Base-by-base conservation (phyloP, 768 basidiomycete genomes). In the Fibroporia radiculosa region DNA sequence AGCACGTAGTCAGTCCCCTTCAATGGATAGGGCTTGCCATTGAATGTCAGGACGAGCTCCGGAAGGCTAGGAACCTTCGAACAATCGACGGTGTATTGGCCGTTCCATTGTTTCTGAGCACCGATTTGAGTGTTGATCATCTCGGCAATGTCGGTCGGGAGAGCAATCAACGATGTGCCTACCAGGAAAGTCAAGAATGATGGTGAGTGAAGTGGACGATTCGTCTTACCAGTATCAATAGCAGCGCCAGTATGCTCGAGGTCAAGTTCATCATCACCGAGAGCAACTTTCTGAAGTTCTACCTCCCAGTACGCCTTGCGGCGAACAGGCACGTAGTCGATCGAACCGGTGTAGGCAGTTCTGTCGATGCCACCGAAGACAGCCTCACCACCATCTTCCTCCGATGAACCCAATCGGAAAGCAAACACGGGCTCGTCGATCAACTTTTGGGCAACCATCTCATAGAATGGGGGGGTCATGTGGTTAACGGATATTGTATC, bases 241-340 rank as follows among this genome's bases (percentile, higher is more conserved):
- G 90, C 89, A 56, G 90, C 89, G 34, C 93, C 93, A 44, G 96
- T 95, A 69, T 82, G 84, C 53, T 95, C 90, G 12, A 98, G 75
- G 52, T 97, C 91, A 35, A 98, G 75, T 31, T 71, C 77, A 37
- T 98, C 95, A 34, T 82, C 72, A 38, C 93, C 96, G 45, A 99
- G 93, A 3, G 68, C 56, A 49, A 99, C 72, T 62, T 82, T 82
- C 67, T 89, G 74, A 22, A 99, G 83, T 62, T 96, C 92, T 36
- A 98, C 91, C 66, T 98, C 95, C 93, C 93, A 96, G 68, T 96
- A 98, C 4, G 91, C 96, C 74, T 89, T 92, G 56, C 91, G 80
- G 56, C 93, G 83, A 42, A 99, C 73, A 40, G 96, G 95, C 24
- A 85, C 91, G 56, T 98, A 98, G 19, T 63, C 57, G 48, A 99